Evolutionary conservation across 2,329 filamentous ascomycete genomes (phyloP), one percentile per base, ranked within the genome.

Genomic region (Beauveria medogensis): DNA sequence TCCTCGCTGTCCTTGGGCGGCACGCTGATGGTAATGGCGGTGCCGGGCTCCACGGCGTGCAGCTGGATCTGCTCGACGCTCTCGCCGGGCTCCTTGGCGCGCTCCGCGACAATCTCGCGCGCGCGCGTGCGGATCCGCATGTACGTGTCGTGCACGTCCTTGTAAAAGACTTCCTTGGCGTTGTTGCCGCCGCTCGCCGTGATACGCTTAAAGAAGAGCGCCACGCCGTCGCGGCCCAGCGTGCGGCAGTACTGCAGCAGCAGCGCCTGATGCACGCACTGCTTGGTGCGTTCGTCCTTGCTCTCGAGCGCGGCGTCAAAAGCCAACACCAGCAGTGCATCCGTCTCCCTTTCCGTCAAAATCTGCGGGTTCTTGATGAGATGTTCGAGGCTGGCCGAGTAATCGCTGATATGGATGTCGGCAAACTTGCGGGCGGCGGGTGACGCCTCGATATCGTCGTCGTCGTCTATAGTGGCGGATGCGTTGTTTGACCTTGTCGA

Each of bases 21-120:
- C 44, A 96, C 88, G 59, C 77, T 84, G 73, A 97, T 97, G 71
- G 90, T 90, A 72, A 99, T 97, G 63, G 90, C 88, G 3, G 93
- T 97, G 53, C 89, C 89, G 0, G 93, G 93, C 73, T 97, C 92
- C 12, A 99, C 92, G 16, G 94, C 93, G 72, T 99, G 94, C 52
- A 99, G 82, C 75, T 99, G 95, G 67, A 99, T 99, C 74, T 97
- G 93, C 77, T 99, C 94, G 10, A 96, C 89, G 22, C 88, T 91
- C 44, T 88, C 90, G 62, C 77, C 90, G 61, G 77, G 75, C 46
- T 73, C 77, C 64, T 77, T 78, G 18, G 78, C 80, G 63, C 79
- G 73, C 74, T 85, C 77, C 20, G 76, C 74, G 59, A 80, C 74
- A 65, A 96, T 88, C 73, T 95, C 90, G 7, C 82, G 80, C 1